A percentile compares a stretch with the other conserved stretches of the same genome.
Evolutionary conservation across 2,329 filamentous ascomycete species (phyloP).

Genomic region (Penicillium sp.): DNA sequence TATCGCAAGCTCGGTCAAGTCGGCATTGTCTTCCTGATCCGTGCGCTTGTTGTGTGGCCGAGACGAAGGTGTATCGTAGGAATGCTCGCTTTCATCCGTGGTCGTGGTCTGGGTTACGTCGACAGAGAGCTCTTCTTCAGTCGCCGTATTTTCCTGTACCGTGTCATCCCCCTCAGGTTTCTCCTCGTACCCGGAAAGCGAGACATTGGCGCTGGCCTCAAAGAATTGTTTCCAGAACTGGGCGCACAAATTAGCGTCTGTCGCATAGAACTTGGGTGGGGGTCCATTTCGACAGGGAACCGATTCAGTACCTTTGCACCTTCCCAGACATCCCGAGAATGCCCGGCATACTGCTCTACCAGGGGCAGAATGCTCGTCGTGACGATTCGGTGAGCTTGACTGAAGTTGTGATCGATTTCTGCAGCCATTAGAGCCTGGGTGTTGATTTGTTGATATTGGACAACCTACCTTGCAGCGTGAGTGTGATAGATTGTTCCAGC

Average conservation of each 20-base stretch:
- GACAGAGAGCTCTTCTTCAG: slow-evolving; percentile 51
- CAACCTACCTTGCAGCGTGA: slow-evolving; percentile 78
- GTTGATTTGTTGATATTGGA: slow-evolving; percentile 11
- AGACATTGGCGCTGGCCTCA: slow-evolving; percentile 95
- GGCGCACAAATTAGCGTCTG: background rate
- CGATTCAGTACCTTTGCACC: slow-evolving; percentile 67
- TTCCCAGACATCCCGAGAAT: slow-evolving; percentile 93
- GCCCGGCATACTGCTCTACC: slow-evolving; percentile 90
- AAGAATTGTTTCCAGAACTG: slow-evolving; percentile 99
- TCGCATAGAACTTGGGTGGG: too few relatives aligned
- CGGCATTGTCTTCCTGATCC: slow-evolving; percentile 39
- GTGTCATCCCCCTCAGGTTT: slow-evolving; percentile 56
- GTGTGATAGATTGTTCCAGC: slow-evolving; percentile 91
- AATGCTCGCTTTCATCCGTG: slow-evolving; percentile 31
- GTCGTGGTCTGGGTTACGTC: slow-evolving; percentile 41
- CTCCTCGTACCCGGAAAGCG: slow-evolving; percentile 90
- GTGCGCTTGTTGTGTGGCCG: slow-evolving; percentile 25
- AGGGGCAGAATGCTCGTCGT: slow-evolving; percentile 88
- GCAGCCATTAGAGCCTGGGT: slow-evolving; percentile 11
- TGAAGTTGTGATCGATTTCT: slow-evolving; percentile 99
- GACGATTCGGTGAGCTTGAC: slow-evolving; percentile 90
- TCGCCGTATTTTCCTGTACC: slow-evolving; percentile 46
- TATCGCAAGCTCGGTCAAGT: slow-evolving; percentile 39
- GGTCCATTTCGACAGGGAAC: too few relatives aligned
- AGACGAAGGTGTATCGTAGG: slow-evolving; percentile 38